A percentile compares a stretch with the other conserved stretches of the same genome.
Conservation (phyloP, 2,329 filamentous ascomycete genomes). For the Venturia nashicola region DNA sequence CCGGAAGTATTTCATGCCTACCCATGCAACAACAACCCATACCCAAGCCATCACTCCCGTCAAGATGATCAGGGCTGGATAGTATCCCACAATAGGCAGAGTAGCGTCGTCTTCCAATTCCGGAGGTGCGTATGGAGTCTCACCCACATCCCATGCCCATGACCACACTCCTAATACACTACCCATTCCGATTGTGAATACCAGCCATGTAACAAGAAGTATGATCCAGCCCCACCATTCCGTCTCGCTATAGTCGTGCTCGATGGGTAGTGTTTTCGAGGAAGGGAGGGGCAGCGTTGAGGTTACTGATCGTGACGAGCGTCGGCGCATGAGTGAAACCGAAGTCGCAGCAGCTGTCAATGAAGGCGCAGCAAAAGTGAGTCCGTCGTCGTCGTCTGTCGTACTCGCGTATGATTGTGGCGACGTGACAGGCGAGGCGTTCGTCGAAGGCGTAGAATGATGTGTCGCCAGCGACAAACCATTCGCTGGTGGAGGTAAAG, state of each 20-base stretch:
- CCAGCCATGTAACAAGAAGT: constrained; percentile 79
- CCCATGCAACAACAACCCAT: constrained; percentile 95
- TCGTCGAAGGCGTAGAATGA: constrained; percentile 13
- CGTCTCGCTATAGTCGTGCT: constrained; percentile 88
- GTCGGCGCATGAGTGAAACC: constrained; percentile 28
- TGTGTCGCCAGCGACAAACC: constrained; percentile 9
- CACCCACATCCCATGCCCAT: constrained; percentile 98
- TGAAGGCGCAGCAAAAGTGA: constrained; percentile 43
- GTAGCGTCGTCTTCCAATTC: constrained; percentile 93
- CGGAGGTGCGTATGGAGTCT: constrained; percentile 87
- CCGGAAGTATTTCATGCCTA: constrained; percentile 98
- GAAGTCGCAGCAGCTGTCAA: constrained; percentile 13
- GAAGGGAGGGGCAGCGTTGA: neutral
- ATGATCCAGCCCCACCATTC: constrained; percentile 98
- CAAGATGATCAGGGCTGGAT: constrained; percentile 84
- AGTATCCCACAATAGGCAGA: constrained; percentile 91
- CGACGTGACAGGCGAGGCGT: constrained; percentile 11
- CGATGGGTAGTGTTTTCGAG: constrained; percentile 27
- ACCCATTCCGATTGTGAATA: constrained; percentile 94
- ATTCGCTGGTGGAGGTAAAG: neutral
- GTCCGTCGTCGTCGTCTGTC: constrained; percentile 71
- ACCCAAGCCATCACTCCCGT: constrained; percentile 97
- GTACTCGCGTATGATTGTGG: constrained; percentile 47
- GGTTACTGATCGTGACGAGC: constrained; percentile 29
- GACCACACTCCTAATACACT: constrained; percentile 91